Percentiles rank a stretch among this genome's conserved stretches.
Evolutionary conservation across 148 eudicot species (phyloP).

Genomic region (Rhododendron ovatum): DNA sequence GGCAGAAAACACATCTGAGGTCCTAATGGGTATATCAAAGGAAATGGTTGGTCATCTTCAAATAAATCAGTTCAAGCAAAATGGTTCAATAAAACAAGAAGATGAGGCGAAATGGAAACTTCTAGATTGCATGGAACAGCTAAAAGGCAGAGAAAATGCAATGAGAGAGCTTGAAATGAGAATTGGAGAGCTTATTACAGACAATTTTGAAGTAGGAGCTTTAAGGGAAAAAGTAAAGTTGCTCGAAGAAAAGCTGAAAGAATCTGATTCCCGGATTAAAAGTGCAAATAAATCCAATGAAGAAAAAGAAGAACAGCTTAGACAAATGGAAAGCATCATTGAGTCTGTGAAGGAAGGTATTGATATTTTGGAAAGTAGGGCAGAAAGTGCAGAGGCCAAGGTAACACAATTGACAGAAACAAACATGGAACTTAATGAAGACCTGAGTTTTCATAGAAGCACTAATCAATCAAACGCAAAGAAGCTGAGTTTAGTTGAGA

Average conservation of each 20-base stretch:
- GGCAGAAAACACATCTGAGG: slow-evolving; percentile 67
- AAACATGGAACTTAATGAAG: slow-evolving; percentile 72
- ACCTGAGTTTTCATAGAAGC: slow-evolving; percentile 63
- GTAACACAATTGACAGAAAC: slow-evolving; percentile 55
- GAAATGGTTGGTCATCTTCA: slow-evolving; percentile 54
- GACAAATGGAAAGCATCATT: slow-evolving; percentile 37
- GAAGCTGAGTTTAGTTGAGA: slow-evolving; percentile 67
- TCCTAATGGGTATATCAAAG: slow-evolving; percentile 59
- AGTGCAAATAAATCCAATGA: slow-evolving; percentile 38
- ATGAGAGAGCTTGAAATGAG: slow-evolving; percentile 29
- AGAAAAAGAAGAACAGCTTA: slow-evolving; percentile 42
- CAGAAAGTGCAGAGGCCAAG: slow-evolving; percentile 62
- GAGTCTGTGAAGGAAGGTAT: slow-evolving; percentile 50
- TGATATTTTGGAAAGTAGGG: slow-evolving; percentile 50
- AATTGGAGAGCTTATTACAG: slow-evolving; percentile 22
- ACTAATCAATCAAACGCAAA: slow-evolving; percentile 49
- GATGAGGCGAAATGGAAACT: slow-evolving; percentile 45
- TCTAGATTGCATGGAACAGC: slow-evolving; percentile 28
- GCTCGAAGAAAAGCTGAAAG: slow-evolving; percentile 45
- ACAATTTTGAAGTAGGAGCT: slow-evolving; percentile 31
- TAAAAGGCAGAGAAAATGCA: slow-evolving; percentile 29
- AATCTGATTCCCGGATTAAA: slow-evolving; percentile 34
- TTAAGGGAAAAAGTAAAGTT: slow-evolving; percentile 41
- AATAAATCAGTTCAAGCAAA: slow-evolving; percentile 42
- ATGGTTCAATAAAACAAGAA: slow-evolving; percentile 53